Base-by-base conservation (phyloP, 495 filamentous ascomycete species). In the Xylaria telfairii region DNA sequence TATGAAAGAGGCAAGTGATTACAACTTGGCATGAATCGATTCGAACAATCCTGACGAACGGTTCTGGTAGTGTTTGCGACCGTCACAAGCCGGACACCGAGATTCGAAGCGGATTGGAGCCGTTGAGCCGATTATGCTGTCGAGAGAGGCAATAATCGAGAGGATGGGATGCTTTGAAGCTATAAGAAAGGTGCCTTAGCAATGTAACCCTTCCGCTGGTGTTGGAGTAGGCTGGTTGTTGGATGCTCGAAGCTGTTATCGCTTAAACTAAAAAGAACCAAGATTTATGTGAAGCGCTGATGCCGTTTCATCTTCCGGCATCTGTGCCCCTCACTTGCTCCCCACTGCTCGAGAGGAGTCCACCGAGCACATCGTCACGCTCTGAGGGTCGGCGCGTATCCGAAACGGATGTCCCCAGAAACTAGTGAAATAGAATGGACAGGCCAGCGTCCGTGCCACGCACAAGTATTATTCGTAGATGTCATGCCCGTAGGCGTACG, bases 261-360 rank as follows among this genome's bases (percentile, higher is more conserved):
- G 19, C 28, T 42, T 42, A 41, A 62, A 10, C 34, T 19, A 24
- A n/a, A n/a, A 10, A 41, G 26, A 37, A 46, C 39, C 15, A 49
- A 51, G 26, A 65, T 21, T 41, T n/a, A 66, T 42, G 47, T 49
- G 47, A 54, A 32, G 32, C 47, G 46, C n/a, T 41, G 46, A 66
- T 39, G n/a, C 30, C 7, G 64, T 53, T 53, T 66, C 46, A 54
- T 32, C 34, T 15, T 39, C n/a, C 63, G 46, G 46, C 63, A 19
- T 26, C 63, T 53, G 44, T 21, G 32, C 30, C 64, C 64, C 46
- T 66, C 64, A 41, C 63, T 51, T 34, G 47, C 64, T 42, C 46
- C 47, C 47, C 64, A 53, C 47, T 15, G 37, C n/a, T 28, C 59
- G n/a, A 28, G 37, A 21, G 57, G 9, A 62, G 59, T 41, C 37